Conservation (phyloP, 2,329 filamentous ascomycete genomes). For the Byssochlamys sp. region DNA sequence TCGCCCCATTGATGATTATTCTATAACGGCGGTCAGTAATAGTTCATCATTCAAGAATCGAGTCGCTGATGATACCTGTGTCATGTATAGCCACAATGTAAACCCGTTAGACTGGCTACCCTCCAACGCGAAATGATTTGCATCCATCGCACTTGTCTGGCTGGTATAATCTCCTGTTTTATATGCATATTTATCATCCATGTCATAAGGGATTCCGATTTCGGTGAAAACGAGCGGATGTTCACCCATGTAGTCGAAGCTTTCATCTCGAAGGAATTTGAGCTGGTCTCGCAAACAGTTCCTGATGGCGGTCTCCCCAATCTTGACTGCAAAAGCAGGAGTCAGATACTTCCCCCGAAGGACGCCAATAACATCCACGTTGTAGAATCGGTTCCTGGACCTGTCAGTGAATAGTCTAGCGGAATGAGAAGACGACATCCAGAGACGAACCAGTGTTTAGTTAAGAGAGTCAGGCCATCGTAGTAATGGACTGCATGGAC, state of each 20-base stretch:
- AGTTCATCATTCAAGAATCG: background rate
- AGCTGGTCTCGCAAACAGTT: conserved; percentile 89
- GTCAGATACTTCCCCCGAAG: conserved; percentile 78
- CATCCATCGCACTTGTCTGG: conserved; percentile 85
- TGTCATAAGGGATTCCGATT: conserved; percentile 96
- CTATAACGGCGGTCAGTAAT: conserved; percentile 26
- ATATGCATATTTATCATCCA: conserved; percentile 94
- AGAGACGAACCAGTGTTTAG: conserved; percentile 69
- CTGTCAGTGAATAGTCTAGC: conserved; percentile 10
- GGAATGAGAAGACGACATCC: background rate
- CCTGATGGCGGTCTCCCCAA: conserved; percentile 86
- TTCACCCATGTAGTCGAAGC: conserved; percentile 74
- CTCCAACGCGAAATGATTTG: conserved; percentile 88
- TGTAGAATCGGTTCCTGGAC: conserved; percentile 75
- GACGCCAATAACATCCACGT: conserved; percentile 88
- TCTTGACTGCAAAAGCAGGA: conserved; percentile 81
- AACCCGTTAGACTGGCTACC: conserved; percentile 75
- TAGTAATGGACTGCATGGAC: conserved; percentile 94
- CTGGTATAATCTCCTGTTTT: conserved; percentile 90
- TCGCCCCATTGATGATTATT: conserved; percentile 87
- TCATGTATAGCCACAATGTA: conserved; percentile 78
- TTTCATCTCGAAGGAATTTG: conserved; percentile 71
- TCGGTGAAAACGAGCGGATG: conserved; percentile 87
- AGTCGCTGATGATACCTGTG: conserved; percentile 44
- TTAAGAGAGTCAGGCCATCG: conserved; percentile 91